Base-by-base conservation (phyloP, 768 basidiomycete species). In the Lactifluus rugatus region DNA sequence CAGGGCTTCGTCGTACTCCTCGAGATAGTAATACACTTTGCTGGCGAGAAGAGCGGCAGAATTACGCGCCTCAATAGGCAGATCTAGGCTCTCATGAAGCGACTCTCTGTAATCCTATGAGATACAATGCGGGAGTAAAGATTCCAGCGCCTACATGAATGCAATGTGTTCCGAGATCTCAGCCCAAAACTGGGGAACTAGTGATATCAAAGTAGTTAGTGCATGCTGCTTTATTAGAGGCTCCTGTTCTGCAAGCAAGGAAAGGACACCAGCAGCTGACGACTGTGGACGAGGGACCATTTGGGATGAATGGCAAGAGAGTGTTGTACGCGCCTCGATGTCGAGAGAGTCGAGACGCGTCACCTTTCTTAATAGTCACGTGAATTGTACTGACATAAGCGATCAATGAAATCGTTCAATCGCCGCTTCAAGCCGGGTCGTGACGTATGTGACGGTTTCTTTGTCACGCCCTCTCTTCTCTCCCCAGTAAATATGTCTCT, bases 21-120 rank as follows among this genome's bases (percentile, higher is more conserved):
- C 93, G 49, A 99, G 78, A 78, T 88, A 95, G 74, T 93, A 98
- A 73, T 98, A 98, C 50, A 98, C 89, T 71, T 98, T 98, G 78
- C 93, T 94, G n/a, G 89, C 87, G 28, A 99, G 79, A 51, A 98
- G 76, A 21, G 94, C 92, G 19, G 96, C 94, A 51, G 84, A 80
- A 66, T 89, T 82, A 37, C 89, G 86, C 14, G 87, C 82, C 51
- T 83, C 75, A 62, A 81, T 78, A 0, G 88, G 79, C 8, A 97
- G 78, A 37, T 87, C 81, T 13, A 86, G 78, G 57, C 79, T 82
- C 73, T 98, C 96, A 64, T 95, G 93, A 3, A 99, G 74, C 0
- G 85, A 80, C 72, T 99, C 96, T 65, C 95, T 98, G 69, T 39
- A 21, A 0, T 42, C 25, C 42, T 42, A 41, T 66, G 31, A 61